Evolutionary conservation across 2,329 filamentous ascomycete genomes (phyloP).

Genomic region (Cercospora sp.): DNA sequence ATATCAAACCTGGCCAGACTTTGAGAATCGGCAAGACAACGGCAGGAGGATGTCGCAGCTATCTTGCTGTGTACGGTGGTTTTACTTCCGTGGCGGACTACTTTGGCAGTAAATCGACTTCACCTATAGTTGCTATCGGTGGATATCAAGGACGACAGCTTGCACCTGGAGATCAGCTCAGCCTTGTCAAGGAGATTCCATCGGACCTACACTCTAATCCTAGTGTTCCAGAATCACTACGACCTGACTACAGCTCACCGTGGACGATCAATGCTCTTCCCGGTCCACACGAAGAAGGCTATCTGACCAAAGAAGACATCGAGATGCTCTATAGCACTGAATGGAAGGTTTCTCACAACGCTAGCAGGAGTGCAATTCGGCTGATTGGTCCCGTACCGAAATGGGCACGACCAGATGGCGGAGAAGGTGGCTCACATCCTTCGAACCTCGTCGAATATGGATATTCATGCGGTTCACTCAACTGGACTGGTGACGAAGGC

Average conservation of each 20-base stretch:
- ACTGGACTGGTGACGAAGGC: constrained; percentile 63
- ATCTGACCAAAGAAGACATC: constrained; percentile 53
- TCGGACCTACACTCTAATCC: constrained; percentile 36
- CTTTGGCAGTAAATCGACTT: constrained; percentile 61
- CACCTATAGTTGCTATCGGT: constrained; percentile 58
- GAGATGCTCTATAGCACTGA: constrained; percentile 58
- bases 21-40: constrained; percentile 58
- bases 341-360: constrained; percentile 65
- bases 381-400: constrained; percentile 59
- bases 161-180: constrained; percentile 55
- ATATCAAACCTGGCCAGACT: constrained; percentile 53
- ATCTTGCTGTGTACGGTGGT: constrained; percentile 59
- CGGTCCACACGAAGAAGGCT: constrained; percentile 59
- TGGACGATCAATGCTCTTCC: constrained; percentile 58
- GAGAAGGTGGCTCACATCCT: constrained; percentile 64
- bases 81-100: constrained; percentile 56
- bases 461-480: constrained; percentile 59
- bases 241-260: constrained; percentile 51
- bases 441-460: constrained; percentile 56
- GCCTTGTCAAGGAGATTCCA: constrained; percentile 46
- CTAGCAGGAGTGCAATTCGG: constrained; percentile 60
- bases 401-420: constrained; percentile 61
- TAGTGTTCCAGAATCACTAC: constrained; percentile 47
- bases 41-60: constrained; percentile 56
- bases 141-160: constrained; percentile 61